Evolutionary conservation across 257 asterid species (phyloP), one percentile per base, ranked within the genome.

Genomic region (Petunia axillaris): DNA sequence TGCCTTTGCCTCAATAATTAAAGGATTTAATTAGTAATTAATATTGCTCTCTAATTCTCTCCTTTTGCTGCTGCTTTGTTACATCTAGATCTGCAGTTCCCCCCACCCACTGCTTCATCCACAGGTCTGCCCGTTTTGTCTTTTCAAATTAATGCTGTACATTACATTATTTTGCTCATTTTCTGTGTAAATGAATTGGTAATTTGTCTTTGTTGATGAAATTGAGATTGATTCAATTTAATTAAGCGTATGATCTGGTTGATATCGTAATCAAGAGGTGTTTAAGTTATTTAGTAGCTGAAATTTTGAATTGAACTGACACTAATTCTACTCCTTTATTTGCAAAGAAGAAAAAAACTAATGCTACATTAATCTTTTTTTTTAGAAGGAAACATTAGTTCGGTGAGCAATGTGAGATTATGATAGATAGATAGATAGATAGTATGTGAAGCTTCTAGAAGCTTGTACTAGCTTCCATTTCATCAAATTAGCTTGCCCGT

Each of bases 61-160:
- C 55, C 3, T n/a, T 15, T 65, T n/a, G 76, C 76, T 13, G 57
- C 76, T 44, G 25, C 25, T 25, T 25, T 25, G 25, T 25, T 25
- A 8, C 54, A 67, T 67, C 75, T 67, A 67, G 78, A 73, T 73
- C 78, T 73, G 78, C 78, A 73, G 78, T 50, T 73, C 62, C 78
- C 62, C 25, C 25, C 25, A 25, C 25, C 25, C 78, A 36, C 78
- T 73, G 62, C 78, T 73, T 50, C 78, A 50, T 73, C 78, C 78
- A 35, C 50, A 48, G 78, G 78, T 73, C 9, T 48, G 46, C 25
- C 37, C 6, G 8, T 68, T 60, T 38, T 4, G 39, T 64, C 0
- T 15, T 65, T 65, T 66, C 37, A 36, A 66, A 40, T 66, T 66
- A 25, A 25, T 3, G 14, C 40, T 40, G 14, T 67, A 41, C 41